A percentile compares a stretch with the other conserved stretches of the same genome.
Conservation (phyloP, 2,329 filamentous ascomycete species). For the Beauveria sp. region DNA sequence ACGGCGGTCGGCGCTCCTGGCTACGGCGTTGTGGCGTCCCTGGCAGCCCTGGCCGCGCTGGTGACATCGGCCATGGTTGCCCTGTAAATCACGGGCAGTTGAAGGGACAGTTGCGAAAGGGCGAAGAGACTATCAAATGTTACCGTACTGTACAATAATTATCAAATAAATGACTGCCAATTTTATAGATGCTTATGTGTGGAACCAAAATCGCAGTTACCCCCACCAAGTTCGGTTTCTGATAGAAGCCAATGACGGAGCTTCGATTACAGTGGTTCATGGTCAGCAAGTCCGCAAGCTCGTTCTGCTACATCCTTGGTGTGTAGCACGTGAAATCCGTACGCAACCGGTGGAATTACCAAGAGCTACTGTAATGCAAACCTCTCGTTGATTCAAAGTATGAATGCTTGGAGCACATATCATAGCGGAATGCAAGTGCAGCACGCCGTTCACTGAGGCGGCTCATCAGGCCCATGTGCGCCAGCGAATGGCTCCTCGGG, state of each 20-base stretch:
- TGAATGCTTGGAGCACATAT: neutral
- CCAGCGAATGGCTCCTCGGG: conserved; percentile 4
- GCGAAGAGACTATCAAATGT: neutral
- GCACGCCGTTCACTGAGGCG: neutral
- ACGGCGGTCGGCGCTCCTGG: conserved; percentile 30
- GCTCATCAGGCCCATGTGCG: conserved; percentile 6
- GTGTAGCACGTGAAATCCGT: neutral
- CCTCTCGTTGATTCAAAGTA: neutral
- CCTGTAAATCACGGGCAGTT: conserved; percentile 31
- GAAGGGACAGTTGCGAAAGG: neutral
- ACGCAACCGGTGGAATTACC: neutral
- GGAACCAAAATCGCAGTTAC: neutral
- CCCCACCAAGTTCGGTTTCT: neutral
- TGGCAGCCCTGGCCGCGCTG: conserved; percentile 14
- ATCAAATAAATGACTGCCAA: neutral
- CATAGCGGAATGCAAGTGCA: neutral
- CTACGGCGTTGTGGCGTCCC: conserved; percentile 33
- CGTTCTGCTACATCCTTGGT: neutral
- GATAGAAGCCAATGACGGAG: neutral
- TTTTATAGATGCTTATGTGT: neutral
- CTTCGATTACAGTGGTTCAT: neutral
- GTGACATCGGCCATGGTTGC: conserved; percentile 46
- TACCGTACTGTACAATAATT: neutral
- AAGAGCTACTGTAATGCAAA: too few species aligned
- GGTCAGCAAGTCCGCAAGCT: neutral